A percentile compares a stretch with the other conserved stretches of the same genome.
These are phyloP conservation scores for Thielaviopsis euricoi DNA, from an alignment of 2,329 filamentous ascomycete genomes.

Conservation along the genomic window DNA sequence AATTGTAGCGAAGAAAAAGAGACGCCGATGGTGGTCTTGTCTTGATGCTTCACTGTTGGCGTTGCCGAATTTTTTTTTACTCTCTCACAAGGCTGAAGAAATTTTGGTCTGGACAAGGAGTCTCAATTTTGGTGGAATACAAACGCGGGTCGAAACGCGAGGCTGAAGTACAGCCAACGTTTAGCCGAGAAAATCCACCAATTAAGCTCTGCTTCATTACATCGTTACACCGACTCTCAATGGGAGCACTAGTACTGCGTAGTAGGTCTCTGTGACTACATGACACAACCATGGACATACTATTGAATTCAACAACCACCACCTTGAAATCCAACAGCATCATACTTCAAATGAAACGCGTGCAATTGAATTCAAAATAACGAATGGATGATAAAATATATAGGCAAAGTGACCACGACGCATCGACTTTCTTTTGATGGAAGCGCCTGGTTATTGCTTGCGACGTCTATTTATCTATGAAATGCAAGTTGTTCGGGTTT, in stretches of 20 bases:
- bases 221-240: background rate
- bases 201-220: background rate
- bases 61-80: slow-evolving; percentile 15
- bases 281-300: no score
- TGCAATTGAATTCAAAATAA: no score
- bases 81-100: slow-evolving; percentile 9
- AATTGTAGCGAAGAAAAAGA: slow-evolving; percentile 15
- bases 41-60: slow-evolving; percentile 17
- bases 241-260: no score
- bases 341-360: no score
- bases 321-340: no score
- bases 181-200: background rate
- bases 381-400: no score
- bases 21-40: slow-evolving; percentile 14
- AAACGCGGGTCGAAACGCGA: slow-evolving; percentile 14
- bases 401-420: no score
- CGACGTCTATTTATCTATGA: background rate
- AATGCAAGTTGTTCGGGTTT: slow-evolving; percentile 4
- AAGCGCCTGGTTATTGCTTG: background rate
- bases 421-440: background rate
- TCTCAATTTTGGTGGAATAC: slow-evolving; percentile 11
- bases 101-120: slow-evolving; percentile 13
- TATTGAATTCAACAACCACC: no score
- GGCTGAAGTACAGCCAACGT: background rate
- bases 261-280: no score